Evolutionary conservation across 495 filamentous ascomycete species (phyloP).

Genomic region (Hypoxylon intermedium): DNA sequence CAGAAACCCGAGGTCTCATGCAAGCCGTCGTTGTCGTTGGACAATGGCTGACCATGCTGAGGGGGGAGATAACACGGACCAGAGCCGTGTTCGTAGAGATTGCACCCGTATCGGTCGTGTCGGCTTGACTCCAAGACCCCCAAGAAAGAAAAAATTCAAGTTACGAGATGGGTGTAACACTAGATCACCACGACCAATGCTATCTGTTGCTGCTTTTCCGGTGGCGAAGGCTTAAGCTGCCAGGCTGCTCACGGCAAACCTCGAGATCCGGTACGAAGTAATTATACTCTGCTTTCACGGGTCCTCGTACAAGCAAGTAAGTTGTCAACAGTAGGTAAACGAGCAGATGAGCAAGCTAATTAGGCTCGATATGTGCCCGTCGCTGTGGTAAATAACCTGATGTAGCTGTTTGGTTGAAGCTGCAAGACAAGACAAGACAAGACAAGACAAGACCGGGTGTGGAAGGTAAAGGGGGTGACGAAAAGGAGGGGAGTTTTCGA

Average conservation of each 20-base stretch:
- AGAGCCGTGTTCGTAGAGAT: slow-evolving; percentile 1
- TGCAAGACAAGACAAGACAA: too few relatives aligned
- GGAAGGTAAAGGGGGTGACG: slow-evolving; percentile 1
- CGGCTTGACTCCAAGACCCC: slow-evolving; percentile 16
- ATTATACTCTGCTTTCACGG: slow-evolving; percentile 8
- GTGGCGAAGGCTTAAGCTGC: slow-evolving; percentile 20
- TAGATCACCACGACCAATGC: slow-evolving; percentile 8
- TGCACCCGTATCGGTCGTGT: slow-evolving; percentile 1
- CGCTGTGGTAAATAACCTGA: slow-evolving; percentile 16
- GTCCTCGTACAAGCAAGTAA: too few relatives aligned
- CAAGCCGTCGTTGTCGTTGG: slow-evolving; percentile 15
- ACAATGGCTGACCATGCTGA: slow-evolving; percentile 5
- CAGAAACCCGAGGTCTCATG: background rate
- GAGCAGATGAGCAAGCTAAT: too few relatives aligned
- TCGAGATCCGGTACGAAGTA: too few relatives aligned
- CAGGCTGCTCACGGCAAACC: slow-evolving; percentile 26
- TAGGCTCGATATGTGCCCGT: slow-evolving; percentile 14
- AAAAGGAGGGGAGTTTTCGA: too few relatives aligned
- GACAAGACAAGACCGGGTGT: slow-evolving; percentile 12
- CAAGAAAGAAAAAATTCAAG: slow-evolving; percentile 11
- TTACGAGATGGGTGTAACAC: slow-evolving; percentile 23
- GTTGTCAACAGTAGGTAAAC: too few relatives aligned
- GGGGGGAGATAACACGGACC: background rate
- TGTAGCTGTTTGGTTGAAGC: slow-evolving; percentile 11
- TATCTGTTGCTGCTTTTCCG: slow-evolving; percentile 21